Conservation (phyloP, 2,329 filamentous ascomycete species). For the Hyphodiscus sp. region DNA sequence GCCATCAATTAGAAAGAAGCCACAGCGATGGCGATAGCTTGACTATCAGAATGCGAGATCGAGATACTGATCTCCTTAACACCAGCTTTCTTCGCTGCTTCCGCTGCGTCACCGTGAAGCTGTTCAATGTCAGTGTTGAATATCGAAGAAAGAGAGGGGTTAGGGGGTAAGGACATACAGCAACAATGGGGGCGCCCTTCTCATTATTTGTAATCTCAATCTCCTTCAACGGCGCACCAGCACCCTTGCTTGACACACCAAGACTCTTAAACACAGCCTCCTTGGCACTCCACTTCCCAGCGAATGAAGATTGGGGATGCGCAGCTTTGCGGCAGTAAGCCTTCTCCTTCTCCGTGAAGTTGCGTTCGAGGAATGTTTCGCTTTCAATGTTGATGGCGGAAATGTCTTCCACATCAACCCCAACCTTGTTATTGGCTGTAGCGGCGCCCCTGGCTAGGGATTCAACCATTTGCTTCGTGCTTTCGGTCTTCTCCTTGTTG, state of each 20-base stretch:
- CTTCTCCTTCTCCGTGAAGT: slow-evolving; percentile 83
- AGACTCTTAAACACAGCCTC: slow-evolving; percentile 98
- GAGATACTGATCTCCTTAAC: slow-evolving; percentile 87
- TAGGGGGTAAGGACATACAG: slow-evolving; percentile 54
- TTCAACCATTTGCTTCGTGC: slow-evolving; percentile 64
- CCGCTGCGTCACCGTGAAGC: slow-evolving; percentile 80
- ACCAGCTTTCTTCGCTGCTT: slow-evolving; percentile 77
- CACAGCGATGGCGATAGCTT: slow-evolving; percentile 91
- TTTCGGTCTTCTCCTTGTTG: slow-evolving; percentile 51
- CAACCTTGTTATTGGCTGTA: slow-evolving; percentile 68
- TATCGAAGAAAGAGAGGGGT: not conserved
- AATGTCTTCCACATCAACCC: slow-evolving; percentile 90
- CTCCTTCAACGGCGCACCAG: slow-evolving; percentile 82
- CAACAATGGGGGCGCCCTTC: slow-evolving; percentile 75
- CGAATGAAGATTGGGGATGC: slow-evolving; percentile 82
- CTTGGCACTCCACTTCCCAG: slow-evolving; percentile 94
- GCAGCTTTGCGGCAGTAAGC: slow-evolving; percentile 77
- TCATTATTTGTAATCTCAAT: slow-evolving; percentile 86
- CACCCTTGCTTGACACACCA: slow-evolving; percentile 79
- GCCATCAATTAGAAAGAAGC: slow-evolving; percentile 56
- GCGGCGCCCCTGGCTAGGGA: slow-evolving; percentile 60
- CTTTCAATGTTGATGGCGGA: slow-evolving; percentile 86
- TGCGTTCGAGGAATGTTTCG: slow-evolving; percentile 87
- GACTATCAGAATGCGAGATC: slow-evolving; percentile 90
- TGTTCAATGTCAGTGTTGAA: slow-evolving; percentile 32